Conservation (phyloP, 805 yeast genomes). For the Isabelozyma rhagii region DNA sequence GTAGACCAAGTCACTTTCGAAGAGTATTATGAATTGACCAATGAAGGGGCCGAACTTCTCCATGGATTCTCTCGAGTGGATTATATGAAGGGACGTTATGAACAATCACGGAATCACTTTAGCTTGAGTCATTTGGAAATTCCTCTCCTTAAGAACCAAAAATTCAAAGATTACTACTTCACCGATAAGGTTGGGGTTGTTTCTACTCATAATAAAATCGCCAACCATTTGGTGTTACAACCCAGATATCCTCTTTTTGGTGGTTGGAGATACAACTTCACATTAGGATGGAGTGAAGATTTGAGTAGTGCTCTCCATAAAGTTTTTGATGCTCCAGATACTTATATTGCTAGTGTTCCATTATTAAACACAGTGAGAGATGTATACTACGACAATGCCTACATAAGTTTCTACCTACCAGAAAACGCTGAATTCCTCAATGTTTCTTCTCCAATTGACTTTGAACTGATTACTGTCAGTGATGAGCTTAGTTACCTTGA, state of each 20-base stretch:
- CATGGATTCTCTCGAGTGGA: conserved; percentile 79
- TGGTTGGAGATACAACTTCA: conserved; percentile 93
- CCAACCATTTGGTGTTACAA: conserved; percentile 52
- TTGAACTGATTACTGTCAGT: conserved; percentile 25
- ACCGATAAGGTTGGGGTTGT: conserved; percentile 93
- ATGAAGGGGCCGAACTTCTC: conserved; percentile 67
- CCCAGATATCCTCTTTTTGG: conserved; percentile 97
- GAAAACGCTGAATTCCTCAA: conserved; percentile 71
- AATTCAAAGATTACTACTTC: conserved; percentile 61
- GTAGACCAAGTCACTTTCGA: conserved; percentile 66
- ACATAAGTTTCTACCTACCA: conserved; percentile 70
- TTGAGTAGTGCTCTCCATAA: conserved; percentile 51
- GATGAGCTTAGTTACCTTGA: conserved; percentile 66
- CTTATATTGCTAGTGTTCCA: conserved; percentile 65
- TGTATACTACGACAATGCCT: conserved; percentile 61
- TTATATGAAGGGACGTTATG: conserved; percentile 59
- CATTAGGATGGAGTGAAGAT: conserved; percentile 85
- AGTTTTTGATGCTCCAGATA: conserved; percentile 35
- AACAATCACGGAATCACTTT: conserved; percentile 47
- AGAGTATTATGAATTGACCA: conserved; percentile 79
- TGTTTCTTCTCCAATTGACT: conserved; percentile 54
- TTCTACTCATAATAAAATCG: conserved; percentile 58
- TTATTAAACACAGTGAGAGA: conserved; percentile 69
- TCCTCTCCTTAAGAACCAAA: conserved; percentile 39
- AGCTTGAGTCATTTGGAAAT: conserved; percentile 62